Evolutionary conservation across 1,284 basidiomycete species (phyloP).

Genomic region (Ustilago loliicola): DNA sequence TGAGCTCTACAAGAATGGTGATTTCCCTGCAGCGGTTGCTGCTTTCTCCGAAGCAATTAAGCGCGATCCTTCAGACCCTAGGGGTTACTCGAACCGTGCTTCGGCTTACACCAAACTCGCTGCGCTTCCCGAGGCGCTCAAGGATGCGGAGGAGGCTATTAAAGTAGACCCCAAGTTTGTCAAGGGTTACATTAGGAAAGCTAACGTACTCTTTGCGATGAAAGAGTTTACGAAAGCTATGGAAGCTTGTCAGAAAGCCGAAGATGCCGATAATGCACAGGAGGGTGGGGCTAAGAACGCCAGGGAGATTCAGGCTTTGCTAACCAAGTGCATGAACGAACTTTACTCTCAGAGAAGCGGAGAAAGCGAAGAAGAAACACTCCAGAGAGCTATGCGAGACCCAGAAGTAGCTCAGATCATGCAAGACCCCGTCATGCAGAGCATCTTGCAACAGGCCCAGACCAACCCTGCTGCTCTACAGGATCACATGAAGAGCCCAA

Average conservation of each 20-base stretch:
- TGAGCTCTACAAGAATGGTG: constrained; percentile 81
- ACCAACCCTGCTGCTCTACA: constrained; percentile 87
- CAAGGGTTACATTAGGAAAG: constrained; percentile 96
- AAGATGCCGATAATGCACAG: constrained; percentile 52
- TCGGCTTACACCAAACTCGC: constrained; percentile 95
- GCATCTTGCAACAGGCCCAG: constrained; percentile 95
- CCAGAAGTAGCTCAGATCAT: constrained; percentile 86
- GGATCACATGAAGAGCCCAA: constrained; percentile 93
- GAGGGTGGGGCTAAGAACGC: constrained; percentile 54
- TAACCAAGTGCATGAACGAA: constrained; percentile 76
- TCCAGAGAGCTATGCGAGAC: constrained; percentile 94
- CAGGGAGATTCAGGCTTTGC: constrained; percentile 60
- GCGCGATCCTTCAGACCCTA: constrained; percentile 88
- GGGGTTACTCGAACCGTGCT: constrained; percentile 96
- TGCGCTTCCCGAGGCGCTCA: constrained; percentile 94
- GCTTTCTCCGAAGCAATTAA: constrained; percentile 96
- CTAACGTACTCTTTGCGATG: constrained; percentile 88
- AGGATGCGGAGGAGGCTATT: constrained; percentile 94
- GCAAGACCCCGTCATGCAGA: constrained; percentile 73
- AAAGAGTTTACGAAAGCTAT: constrained; percentile 85
- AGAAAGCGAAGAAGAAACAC: constrained; percentile 92
- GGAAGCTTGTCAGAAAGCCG: constrained; percentile 63
- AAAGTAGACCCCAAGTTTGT: constrained; percentile 81
- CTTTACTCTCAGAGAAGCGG: constrained; percentile 83
- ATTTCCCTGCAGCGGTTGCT: constrained; percentile 85